phyloP scores from a whole-genome alignment of 1,284 basidiomycete species.

The Jaminaea rosea region DNA sequence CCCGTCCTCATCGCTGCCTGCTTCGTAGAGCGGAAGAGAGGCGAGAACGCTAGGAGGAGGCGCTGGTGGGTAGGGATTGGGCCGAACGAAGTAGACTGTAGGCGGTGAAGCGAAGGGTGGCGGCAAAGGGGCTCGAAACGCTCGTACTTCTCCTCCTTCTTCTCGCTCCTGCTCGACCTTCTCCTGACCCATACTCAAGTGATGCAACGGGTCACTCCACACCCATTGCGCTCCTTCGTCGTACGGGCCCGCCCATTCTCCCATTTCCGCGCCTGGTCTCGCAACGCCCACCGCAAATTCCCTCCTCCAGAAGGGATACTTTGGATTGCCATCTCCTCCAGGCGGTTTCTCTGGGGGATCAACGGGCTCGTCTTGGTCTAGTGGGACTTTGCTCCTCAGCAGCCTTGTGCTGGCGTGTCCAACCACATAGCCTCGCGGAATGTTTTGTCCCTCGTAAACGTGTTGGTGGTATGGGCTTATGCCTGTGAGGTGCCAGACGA shows the following conservation, averaged over 20 bases:
- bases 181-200: background rate
- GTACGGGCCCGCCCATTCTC: constrained; percentile 1
- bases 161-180: background rate
- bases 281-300: constrained; percentile 3
- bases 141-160: background rate
- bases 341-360: constrained; percentile 6
- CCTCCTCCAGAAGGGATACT: constrained; percentile 5
- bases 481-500: constrained; percentile 6
- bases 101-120: background rate
- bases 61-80: background rate
- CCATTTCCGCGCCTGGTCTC: constrained; percentile 4
- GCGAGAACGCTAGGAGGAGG: background rate
- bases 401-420: background rate
- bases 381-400: background rate
- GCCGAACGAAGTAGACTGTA: constrained; percentile 5
- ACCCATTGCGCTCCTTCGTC: constrained; percentile 1
- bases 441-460: constrained; percentile 1
- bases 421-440: constrained; percentile 1
- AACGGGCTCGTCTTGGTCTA: constrained; percentile 3
- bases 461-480: background rate
- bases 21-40: background rate
- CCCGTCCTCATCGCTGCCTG: constrained; percentile 4
- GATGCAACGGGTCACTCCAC: constrained; percentile 5
- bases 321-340: background rate
- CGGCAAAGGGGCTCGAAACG: background rate